Percentiles rank a stretch among this genome's conserved stretches.
phyloP scores from a whole-genome alignment of 2,329 filamentous ascomycete genomes.

The Calonectria fujianensis region DNA sequence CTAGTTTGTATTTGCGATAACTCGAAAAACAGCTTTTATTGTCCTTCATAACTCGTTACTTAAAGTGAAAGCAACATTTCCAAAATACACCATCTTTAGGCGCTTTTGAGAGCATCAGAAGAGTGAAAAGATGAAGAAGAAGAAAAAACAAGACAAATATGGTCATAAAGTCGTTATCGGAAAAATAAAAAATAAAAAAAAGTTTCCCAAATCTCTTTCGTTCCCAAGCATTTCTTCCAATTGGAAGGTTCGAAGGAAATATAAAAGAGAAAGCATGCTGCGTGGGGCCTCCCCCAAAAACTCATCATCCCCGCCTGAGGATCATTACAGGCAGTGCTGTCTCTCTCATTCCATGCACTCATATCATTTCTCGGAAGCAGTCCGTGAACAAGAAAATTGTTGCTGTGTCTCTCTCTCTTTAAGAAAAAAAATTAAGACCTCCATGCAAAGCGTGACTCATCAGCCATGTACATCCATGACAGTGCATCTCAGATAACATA shows the following conservation, averaged over 20 bases:
- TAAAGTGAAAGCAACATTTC: conserved; percentile 58
- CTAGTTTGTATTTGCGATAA: conserved; percentile 48
- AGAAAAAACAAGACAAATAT: conserved; percentile 43
- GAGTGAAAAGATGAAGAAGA: conserved; percentile 51
- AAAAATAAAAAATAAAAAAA: conserved; percentile 47
- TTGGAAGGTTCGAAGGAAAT: conserved; percentile 48
- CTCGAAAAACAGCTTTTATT: conserved; percentile 62
- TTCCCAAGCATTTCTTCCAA: conserved; percentile 51
- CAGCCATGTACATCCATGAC: conserved; percentile 65
- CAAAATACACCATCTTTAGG: conserved; percentile 58
- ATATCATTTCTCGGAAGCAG: conserved; percentile 55
- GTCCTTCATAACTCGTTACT: conserved; percentile 65
- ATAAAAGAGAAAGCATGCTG: conserved; percentile 52
- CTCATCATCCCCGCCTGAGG: conserved; percentile 60
- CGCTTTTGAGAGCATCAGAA: conserved; percentile 55
- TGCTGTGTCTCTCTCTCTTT: conserved; percentile 49
- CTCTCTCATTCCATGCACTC: conserved; percentile 56
- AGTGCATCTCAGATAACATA: conserved; percentile 59
- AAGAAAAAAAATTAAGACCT: conserved; percentile 58
- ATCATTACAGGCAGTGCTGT: conserved; percentile 62
- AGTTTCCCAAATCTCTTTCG: conserved; percentile 52
- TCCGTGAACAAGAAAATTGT: conserved; percentile 51
- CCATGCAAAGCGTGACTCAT: conserved; percentile 67
- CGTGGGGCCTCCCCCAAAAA: conserved; percentile 51
- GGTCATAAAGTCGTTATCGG: conserved; percentile 61